Evolutionary conservation across 148 eudicot genomes (phyloP).

Genomic region (Rheum nobile): DNA sequence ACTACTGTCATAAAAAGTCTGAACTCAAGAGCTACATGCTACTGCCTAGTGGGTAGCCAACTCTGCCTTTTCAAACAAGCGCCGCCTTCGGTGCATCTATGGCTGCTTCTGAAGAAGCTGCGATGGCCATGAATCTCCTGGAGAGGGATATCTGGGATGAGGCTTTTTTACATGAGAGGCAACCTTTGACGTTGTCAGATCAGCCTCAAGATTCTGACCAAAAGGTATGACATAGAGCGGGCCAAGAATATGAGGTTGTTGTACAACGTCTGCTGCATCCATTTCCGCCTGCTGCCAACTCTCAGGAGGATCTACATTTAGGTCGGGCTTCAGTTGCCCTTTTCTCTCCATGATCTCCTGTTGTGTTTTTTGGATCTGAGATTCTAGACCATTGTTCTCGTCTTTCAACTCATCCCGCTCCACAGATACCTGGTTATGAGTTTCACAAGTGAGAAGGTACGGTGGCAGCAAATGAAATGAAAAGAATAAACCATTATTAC

Average conservation of each 20-base stretch:
- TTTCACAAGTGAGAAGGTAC: background rate
- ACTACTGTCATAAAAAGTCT: background rate
- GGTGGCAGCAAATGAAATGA: background rate
- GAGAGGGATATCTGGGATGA: constrained; percentile 65
- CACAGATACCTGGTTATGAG: constrained; percentile 31
- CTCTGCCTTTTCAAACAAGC: background rate
- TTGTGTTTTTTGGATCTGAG: constrained; percentile 36
- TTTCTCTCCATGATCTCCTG: constrained; percentile 35
- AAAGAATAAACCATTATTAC: background rate
- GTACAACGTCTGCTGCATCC: constrained; percentile 19
- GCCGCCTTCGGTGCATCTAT: background rate
- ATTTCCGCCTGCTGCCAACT: constrained; percentile 16
- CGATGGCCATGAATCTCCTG: constrained; percentile 66
- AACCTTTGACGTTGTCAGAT: constrained; percentile 21
- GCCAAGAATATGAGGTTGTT: constrained; percentile 32
- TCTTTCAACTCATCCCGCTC: constrained; percentile 72
- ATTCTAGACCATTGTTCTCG: constrained; percentile 50
- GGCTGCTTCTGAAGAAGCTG: constrained; percentile 43
- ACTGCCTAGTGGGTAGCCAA: too few species aligned
- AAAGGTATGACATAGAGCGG: constrained; percentile 57
- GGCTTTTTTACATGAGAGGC: constrained; percentile 60
- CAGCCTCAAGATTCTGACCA: constrained; percentile 28
- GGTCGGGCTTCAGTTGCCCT: constrained; percentile 18
- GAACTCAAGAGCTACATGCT: background rate
- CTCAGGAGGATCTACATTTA: constrained; percentile 22